Percentiles rank a stretch among this genome's conserved stretches.
These are phyloP conservation scores for Vickermania ingenoplastis DNA, from an alignment of 208 protist genomes.

Conservation along the genomic window DNA sequence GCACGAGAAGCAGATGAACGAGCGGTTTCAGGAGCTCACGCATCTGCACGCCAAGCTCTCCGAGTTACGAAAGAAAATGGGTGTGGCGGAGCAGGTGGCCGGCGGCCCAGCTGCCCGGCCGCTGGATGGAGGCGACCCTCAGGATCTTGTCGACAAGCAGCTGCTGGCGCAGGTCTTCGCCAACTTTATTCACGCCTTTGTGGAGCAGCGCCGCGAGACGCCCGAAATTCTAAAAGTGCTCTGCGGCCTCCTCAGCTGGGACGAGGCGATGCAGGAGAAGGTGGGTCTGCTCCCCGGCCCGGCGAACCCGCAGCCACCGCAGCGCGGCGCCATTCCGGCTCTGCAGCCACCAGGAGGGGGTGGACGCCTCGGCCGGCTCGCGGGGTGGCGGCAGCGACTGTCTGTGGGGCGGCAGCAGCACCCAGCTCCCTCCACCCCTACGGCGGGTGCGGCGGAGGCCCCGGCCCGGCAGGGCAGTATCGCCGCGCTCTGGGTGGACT, in stretches of 20 bases:
- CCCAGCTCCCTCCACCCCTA: not conserved
- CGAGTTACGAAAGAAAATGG: conserved; percentile 33
- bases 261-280: conserved; percentile 65
- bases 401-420: not conserved
- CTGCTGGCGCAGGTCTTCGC: conserved; percentile 70
- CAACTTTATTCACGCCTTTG: conserved; percentile 79
- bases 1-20: conserved; percentile 23
- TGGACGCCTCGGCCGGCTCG: not conserved
- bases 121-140: conserved; percentile 22
- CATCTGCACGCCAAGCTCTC: conserved; percentile 64
- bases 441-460: not conserved
- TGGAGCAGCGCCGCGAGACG: conserved; percentile 23
- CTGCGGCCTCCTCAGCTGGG: conserved; percentile 65
- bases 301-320: conserved; percentile 27
- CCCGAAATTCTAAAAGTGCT: conserved; percentile 75
- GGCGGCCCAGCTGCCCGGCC: conserved; percentile 51
- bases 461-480: conserved; percentile 11
- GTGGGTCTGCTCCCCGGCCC: conserved; percentile 68
- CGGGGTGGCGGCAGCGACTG: not conserved
- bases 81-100: conserved; percentile 5
- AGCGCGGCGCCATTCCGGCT: not conserved
- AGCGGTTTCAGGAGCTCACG: conserved; percentile 55
- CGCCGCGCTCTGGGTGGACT: conserved; percentile 75
- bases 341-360: conserved; percentile 1
- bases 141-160: conserved; percentile 68